Conservation (phyloP, 2,329 filamentous ascomycete genomes). For the Stemphylium beticola region DNA sequence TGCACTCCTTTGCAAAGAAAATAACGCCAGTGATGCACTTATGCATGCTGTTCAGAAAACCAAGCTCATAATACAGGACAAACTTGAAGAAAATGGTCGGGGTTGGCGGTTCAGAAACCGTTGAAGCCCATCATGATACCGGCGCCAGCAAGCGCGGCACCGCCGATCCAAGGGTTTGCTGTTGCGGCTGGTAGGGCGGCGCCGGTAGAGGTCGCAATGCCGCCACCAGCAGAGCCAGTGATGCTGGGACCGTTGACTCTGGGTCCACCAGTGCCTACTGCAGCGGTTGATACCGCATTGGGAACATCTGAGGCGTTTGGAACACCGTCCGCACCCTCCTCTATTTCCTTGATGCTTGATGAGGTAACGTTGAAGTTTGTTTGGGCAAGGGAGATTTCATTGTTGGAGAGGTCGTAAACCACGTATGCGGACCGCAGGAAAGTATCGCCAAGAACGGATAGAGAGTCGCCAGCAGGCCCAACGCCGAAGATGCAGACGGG, state of each 20-base stretch:
- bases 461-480: conserved; percentile 55
- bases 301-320: conserved; percentile 61
- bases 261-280: conserved; percentile 53
- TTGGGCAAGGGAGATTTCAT: conserved; percentile 66
- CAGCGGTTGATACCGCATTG: conserved; percentile 57
- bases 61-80: conserved; percentile 10
- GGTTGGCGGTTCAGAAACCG: conserved; percentile 31
- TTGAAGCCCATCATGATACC: conserved; percentile 43
- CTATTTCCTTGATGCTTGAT: conserved; percentile 61
- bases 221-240: conserved; percentile 15
- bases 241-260: conserved; percentile 45
- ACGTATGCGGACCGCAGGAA: conserved; percentile 69
- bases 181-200: conserved; percentile 34
- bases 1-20: too few species aligned
- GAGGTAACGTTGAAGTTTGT: conserved; percentile 65
- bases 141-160: conserved; percentile 38
- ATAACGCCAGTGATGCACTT: conserved; percentile 4
- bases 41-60: neutral
- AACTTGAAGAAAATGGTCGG: conserved; percentile 7
- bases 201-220: conserved; percentile 5
- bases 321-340: conserved; percentile 55
- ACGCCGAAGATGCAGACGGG: conserved; percentile 58
- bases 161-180: conserved; percentile 37
- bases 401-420: conserved; percentile 66
- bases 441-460: conserved; percentile 64